Conservation (phyloP, 2,329 filamentous ascomycete species). For the Cadophora luteo-olivacea region DNA sequence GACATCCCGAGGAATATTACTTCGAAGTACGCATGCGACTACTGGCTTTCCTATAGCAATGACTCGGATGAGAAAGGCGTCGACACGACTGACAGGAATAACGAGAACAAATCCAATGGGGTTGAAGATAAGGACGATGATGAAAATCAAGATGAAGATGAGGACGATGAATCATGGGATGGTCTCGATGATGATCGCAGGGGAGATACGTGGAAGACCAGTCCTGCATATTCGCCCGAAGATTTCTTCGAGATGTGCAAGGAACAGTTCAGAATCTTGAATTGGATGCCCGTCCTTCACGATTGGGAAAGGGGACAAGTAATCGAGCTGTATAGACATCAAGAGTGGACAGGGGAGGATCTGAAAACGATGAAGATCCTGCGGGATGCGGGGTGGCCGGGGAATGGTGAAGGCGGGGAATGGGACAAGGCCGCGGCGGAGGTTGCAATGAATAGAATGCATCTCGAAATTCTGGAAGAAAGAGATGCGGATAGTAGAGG, state of each 20-base stretch:
- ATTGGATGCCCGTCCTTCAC: neutral
- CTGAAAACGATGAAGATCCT: slow-evolving; percentile 1
- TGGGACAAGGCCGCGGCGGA: neutral
- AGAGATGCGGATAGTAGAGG: neutral
- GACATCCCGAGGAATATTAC: neutral
- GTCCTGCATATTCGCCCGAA: neutral
- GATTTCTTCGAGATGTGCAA: slow-evolving; percentile 6
- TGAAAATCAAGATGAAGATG: neutral
- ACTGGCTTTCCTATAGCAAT: neutral
- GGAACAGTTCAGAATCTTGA: slow-evolving; percentile 5
- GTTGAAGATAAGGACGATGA: too few relatives aligned
- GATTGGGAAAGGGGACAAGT: neutral
- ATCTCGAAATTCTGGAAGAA: neutral
- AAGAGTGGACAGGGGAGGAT: neutral
- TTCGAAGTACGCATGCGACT: neutral
- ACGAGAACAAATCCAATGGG: too few relatives aligned
- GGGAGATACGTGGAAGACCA: neutral
- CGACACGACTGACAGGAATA: too few relatives aligned
- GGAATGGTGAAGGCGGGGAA: neutral
- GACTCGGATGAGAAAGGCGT: neutral
- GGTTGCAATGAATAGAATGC: neutral
- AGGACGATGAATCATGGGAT: neutral
- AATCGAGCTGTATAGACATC: neutral
- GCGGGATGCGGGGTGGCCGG: slow-evolving; percentile 2
- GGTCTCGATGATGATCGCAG: neutral